A percentile compares a stretch with the other conserved stretches of the same genome.
phyloP scores from a whole-genome alignment of 441 rosid species.

The Pelargonium myrrhifolium region DNA sequence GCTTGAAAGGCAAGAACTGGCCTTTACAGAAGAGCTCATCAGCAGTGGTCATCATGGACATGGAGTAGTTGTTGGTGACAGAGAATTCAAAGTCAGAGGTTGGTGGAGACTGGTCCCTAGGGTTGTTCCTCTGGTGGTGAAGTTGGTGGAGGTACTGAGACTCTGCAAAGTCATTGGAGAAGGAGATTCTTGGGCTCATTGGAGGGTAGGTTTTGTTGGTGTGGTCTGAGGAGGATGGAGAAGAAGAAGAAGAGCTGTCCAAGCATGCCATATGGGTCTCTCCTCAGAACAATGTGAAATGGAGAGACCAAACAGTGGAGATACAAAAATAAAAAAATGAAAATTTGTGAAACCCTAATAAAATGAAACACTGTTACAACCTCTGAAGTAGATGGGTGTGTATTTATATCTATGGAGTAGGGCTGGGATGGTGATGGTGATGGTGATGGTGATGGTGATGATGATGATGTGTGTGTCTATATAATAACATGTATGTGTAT shows the following conservation, averaged over 20 bases:
- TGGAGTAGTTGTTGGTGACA: slow-evolving; percentile 37
- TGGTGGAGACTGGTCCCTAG: slow-evolving; percentile 1
- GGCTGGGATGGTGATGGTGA: slow-evolving; percentile 13
- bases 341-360: slow-evolving; percentile 24
- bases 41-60: slow-evolving; percentile 71
- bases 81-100: slow-evolving; percentile 82
- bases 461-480: neutral
- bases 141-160: neutral
- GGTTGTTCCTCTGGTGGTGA: neutral
- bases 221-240: neutral
- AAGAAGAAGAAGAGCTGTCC: slow-evolving; percentile 3
- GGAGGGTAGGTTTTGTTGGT: slow-evolving; percentile 11
- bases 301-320: slow-evolving; percentile 10
- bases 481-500: neutral
- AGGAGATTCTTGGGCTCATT: slow-evolving; percentile 25
- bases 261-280: slow-evolving; percentile 14
- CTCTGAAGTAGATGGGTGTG: slow-evolving; percentile 41
- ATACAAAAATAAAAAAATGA: slow-evolving; percentile 14
- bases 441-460: neutral
- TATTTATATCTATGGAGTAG: slow-evolving; percentile 40
- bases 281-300: slow-evolving; percentile 8
- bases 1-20: slow-evolving; percentile 71
- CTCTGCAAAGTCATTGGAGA: slow-evolving; percentile 27
- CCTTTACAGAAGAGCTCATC: slow-evolving; percentile 93
- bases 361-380: slow-evolving; percentile 41